Percentiles rank a stretch among this genome's conserved stretches.
phyloP scores from a whole-genome alignment of 1,284 basidiomycete genomes.

The Ustilago shanxiensis region DNA sequence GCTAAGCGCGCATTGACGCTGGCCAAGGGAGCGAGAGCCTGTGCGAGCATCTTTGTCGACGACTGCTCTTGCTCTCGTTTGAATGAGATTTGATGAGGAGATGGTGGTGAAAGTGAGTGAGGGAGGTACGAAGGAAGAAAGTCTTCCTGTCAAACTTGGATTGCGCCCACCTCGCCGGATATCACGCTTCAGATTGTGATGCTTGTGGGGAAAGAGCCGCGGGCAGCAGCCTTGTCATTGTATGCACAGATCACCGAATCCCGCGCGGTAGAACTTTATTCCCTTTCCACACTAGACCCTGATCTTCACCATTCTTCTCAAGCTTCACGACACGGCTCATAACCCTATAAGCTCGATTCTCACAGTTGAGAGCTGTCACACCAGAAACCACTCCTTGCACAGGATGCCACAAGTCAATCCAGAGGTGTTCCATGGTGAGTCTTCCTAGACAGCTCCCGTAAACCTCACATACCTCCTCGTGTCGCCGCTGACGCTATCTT shows the following conservation, averaged over 20 bases:
- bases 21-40: conserved; percentile 38
- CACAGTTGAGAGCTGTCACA: neutral
- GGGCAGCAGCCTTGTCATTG: neutral
- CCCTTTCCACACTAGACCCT: conserved; percentile 10
- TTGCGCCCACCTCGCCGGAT: conserved; percentile 21
- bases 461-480: no score
- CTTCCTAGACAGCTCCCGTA: neutral
- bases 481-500: no score
- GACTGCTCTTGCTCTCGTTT: neutral
- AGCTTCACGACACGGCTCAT: neutral
- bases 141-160: neutral
- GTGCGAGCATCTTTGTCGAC: conserved; percentile 51
- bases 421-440: conserved; percentile 48
- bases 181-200: conserved; percentile 19
- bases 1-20: conserved; percentile 44
- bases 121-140: neutral
- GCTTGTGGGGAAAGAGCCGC: conserved; percentile 20
- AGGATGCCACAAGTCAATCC: conserved; percentile 51
- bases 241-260: conserved; percentile 1
- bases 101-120: neutral
- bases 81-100: neutral
- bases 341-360: neutral
- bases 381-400: neutral
- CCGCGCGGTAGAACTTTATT: conserved; percentile 25
- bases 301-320: conserved; percentile 2